Conservation (phyloP, 164 flowering plant genomes). For the Liriodendron chinense region DNA sequence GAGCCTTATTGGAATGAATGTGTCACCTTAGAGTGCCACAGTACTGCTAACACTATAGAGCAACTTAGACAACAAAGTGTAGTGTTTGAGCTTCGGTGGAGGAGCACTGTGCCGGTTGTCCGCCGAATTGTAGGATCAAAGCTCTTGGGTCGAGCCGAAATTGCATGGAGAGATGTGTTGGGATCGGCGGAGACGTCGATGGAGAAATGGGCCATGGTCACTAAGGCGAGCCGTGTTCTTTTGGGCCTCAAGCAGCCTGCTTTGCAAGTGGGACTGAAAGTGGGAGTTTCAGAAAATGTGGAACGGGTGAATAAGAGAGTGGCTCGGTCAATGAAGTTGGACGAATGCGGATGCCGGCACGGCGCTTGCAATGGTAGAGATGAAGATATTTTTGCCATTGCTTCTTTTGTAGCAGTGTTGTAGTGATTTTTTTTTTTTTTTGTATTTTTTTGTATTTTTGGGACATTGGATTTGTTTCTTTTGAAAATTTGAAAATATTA, state of each 20-base stretch:
- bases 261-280: slow-evolving; percentile 19
- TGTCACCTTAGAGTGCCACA: slow-evolving; percentile 50
- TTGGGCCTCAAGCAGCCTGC: slow-evolving; percentile 23
- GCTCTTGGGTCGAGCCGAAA: slow-evolving; percentile 52
- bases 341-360: slow-evolving; percentile 24
- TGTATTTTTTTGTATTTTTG: background rate
- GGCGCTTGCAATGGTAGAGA: slow-evolving; percentile 21
- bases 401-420: slow-evolving; percentile 16
- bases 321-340: slow-evolving; percentile 9
- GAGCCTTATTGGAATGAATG: slow-evolving; percentile 43
- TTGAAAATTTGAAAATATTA: background rate
- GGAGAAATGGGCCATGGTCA: slow-evolving; percentile 40
- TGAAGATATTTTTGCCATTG: slow-evolving; percentile 23
- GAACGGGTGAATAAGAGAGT: slow-evolving; percentile 1
- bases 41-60: slow-evolving; percentile 30
- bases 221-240: background rate
- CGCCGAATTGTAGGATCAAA: slow-evolving; percentile 36
- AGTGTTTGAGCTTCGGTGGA: slow-evolving; percentile 60
- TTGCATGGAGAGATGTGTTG: slow-evolving; percentile 50
- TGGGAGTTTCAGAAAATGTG: background rate
- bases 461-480: slow-evolving; percentile 6
- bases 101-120: slow-evolving; percentile 27
- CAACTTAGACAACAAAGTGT: slow-evolving; percentile 38
- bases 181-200: slow-evolving; percentile 43
- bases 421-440: background rate